Base-by-base conservation (phyloP, 352 stramenopile species). In the Phytophthora hibernalis region DNA sequence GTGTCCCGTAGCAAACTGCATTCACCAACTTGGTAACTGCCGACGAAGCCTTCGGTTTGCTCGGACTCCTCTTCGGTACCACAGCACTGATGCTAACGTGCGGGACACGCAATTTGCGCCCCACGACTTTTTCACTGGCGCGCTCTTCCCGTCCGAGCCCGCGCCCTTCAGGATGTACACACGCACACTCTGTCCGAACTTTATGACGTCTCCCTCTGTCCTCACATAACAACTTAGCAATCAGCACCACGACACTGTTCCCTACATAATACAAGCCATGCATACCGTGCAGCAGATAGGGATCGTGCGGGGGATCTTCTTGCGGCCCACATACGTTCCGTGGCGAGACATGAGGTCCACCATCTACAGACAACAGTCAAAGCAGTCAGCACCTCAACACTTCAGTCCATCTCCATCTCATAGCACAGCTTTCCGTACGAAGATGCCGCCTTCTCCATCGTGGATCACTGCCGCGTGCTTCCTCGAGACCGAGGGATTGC, bases 321-420 rank as follows among this genome's bases (percentile, higher is more conserved):
- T 93, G 20, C 83, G 78, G 3, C 80, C 81, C 20, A 96, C 85
- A 49, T 90, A 95, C 42, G 89, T 96, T 18, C 89, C 89, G 50
- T 96, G 89, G 9, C 89, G 85, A 20, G 89, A 96, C 89, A 96
- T 96, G 13, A 96, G 66, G 48, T 96, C 89, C 53, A 95, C 87
- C 44, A 96, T 78, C 89, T 96, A 72, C 50, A 37, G 5, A 55
- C 47, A 68, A 30, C 10, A 2, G 42, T 7, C 7, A 61, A 20
- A 26, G 3, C 9, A 51, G 22, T 38, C n/a, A 64, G 37, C 21
- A 70, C 16, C n/a, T 61, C 13, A 59, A 9, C 20, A 38, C 15
- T 42, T 7, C 44, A 8, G 24, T 0, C 24, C 28, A 52, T 0
- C 16, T 21, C 16, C 21, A n/a, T n/a, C n/a, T n/a, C n/a, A n/a